Conservation (phyloP, 2,329 filamentous ascomycete genomes). For the Aspergillus calidoustus region DNA sequence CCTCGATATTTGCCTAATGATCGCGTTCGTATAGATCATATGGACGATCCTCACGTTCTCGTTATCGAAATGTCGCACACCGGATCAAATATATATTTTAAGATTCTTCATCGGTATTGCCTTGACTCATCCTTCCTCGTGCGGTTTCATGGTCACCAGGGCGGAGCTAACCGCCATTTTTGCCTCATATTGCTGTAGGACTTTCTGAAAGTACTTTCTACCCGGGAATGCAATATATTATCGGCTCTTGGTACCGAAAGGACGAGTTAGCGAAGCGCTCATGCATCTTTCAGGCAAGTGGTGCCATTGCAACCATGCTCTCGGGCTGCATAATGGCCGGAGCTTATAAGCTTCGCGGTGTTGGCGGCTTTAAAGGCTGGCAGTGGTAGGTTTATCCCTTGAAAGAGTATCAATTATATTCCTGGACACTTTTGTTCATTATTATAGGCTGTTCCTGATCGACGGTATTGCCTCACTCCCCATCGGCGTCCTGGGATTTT, state of each 20-base stretch:
- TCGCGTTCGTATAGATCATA: conserved; percentile 37
- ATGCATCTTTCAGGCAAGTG: conserved; percentile 57
- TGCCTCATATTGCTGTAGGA: conserved; percentile 29
- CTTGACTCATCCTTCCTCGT: not conserved
- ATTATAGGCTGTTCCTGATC: conserved; percentile 54
- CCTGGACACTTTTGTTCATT: not conserved
- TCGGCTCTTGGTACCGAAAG: conserved; percentile 57
- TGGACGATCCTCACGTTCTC: conserved; percentile 56
- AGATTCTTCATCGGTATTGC: conserved; percentile 54
- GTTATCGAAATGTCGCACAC: conserved; percentile 45
- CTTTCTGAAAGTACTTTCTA: conserved; percentile 58
- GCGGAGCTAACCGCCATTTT: not conserved
- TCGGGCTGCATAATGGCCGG: conserved; percentile 61
- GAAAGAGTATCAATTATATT: not conserved
- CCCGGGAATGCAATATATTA: conserved; percentile 58
- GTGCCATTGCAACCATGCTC: conserved; percentile 49
- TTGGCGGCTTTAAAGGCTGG: conserved; percentile 57
- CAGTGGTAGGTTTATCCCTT: conserved; percentile 45
- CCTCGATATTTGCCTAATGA: not conserved
- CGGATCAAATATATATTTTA: conserved; percentile 52
- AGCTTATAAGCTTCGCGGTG: conserved; percentile 55
- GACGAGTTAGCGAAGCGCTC: conserved; percentile 59
- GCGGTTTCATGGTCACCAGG: not conserved
- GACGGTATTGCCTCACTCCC: conserved; percentile 60
- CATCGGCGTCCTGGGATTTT: conserved; percentile 55